These are phyloP conservation scores for Carex cristatella DNA, from an alignment of 176 grass and related monocot genomes.

Conservation along the genomic window DNA sequence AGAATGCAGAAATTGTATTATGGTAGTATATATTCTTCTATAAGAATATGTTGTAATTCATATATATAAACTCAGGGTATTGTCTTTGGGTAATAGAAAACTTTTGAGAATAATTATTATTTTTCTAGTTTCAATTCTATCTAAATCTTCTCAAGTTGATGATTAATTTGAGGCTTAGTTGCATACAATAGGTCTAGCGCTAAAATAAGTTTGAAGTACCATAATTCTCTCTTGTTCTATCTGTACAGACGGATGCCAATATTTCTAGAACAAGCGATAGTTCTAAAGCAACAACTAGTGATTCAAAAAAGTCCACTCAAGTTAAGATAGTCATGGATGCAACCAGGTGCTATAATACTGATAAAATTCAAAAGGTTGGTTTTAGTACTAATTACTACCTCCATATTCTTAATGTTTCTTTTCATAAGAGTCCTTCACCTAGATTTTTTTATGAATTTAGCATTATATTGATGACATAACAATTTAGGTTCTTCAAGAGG, in stretches of 20 bases:
- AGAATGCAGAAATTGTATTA: no score
- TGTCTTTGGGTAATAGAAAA: no score
- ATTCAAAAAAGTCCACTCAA: constrained; percentile 34
- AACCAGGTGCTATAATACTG: constrained; percentile 49
- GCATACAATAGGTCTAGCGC: background rate
- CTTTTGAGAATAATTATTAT: no score
- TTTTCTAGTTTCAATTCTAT: no score
- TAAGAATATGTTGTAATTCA: no score
- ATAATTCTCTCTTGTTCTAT: constrained; percentile 15
- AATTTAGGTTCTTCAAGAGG: constrained; percentile 60
- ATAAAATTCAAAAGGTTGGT: constrained; percentile 48
- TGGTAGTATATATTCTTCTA: no score
- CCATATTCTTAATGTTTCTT: background rate
- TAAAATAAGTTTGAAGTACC: background rate
- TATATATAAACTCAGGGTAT: no score
- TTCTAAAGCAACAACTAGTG: constrained; percentile 43
- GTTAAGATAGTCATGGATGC: constrained; percentile 68
- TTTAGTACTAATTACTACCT: background rate
- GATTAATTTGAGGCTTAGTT: constrained; percentile 20
- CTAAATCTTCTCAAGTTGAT: background rate
- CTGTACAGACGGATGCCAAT: constrained; percentile 46
- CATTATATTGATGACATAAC: background rate
- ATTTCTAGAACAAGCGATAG: constrained; percentile 43
- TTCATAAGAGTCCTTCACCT: background rate
- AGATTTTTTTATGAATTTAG: background rate